Evolutionary conservation across 176 grass and related monocot species (phyloP).

Genomic region (Aegilops speltoides): DNA sequence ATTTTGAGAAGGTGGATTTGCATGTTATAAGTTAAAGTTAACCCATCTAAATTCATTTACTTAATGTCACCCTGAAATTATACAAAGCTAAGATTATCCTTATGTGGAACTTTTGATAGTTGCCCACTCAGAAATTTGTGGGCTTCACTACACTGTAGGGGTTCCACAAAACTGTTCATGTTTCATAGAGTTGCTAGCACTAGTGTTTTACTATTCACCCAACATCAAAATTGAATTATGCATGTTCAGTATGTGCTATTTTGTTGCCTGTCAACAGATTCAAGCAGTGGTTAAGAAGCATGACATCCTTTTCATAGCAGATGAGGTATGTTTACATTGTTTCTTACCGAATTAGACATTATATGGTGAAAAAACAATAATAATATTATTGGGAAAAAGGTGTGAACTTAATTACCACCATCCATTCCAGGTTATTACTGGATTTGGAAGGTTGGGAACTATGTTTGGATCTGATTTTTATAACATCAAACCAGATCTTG

Average conservation of each 20-base stretch:
- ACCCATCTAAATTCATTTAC: no score
- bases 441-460: slow-evolving; percentile 92
- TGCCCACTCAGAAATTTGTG: no score
- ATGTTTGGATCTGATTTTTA: slow-evolving; percentile 95
- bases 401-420: no score
- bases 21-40: background rate
- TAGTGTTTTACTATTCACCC: slow-evolving; percentile 15
- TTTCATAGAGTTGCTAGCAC: no score
- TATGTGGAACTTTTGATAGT: no score
- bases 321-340: slow-evolving; percentile 60
- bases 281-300: slow-evolving; percentile 92
- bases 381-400: no score
- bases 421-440: slow-evolving; percentile 62
- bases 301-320: slow-evolving; percentile 92
- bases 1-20: slow-evolving; percentile 85
- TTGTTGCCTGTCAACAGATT: slow-evolving; percentile 47
- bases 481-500: slow-evolving; percentile 83
- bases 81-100: no score
- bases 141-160: no score
- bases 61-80: no score
- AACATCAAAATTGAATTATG: background rate
- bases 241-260: background rate
- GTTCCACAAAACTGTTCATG: no score
- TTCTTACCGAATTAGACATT: no score
- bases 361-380: no score